Evolutionary conservation across 768 basidiomycete species (phyloP).

Genomic region (Fibroporia radiculosa): DNA sequence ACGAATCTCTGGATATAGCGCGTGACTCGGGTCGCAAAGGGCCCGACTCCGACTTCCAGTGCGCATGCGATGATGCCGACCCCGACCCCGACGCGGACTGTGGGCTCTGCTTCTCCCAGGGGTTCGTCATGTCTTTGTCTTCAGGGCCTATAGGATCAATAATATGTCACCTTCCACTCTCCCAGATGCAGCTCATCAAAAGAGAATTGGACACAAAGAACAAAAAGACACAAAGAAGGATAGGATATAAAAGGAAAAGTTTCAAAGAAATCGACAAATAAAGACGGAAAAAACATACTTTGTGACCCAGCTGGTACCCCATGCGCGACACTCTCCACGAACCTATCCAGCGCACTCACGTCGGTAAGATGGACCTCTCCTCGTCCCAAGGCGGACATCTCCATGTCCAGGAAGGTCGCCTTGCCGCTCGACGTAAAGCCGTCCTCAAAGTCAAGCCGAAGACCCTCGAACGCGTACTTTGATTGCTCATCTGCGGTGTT

Average conservation of each 20-base stretch:
- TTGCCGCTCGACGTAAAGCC: conserved; percentile 11
- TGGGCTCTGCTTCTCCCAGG: conserved; percentile 4
- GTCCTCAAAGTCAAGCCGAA: conserved; percentile 18
- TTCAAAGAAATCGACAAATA: no score
- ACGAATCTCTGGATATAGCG: neutral
- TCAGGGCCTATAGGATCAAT: conserved; percentile 7
- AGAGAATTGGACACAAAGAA: no score
- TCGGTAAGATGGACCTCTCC: conserved; percentile 22
- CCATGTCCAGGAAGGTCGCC: conserved; percentile 5
- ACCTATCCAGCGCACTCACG: conserved; percentile 33
- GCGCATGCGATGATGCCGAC: conserved; percentile 1
- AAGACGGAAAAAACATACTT: no score
- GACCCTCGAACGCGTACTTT: conserved; percentile 14
- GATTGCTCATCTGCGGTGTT: conserved; percentile 14
- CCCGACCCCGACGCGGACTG: no score
- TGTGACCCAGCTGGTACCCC: conserved; percentile 10
- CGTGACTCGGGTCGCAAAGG: neutral
- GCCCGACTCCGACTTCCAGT: neutral
- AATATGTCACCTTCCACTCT: conserved; percentile 6
- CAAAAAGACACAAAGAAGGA: no score
- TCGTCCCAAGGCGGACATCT: conserved; percentile 6
- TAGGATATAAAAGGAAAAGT: no score
- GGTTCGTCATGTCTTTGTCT: neutral
- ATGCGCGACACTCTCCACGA: conserved; percentile 29
- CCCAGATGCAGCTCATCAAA: no score